Conservation (phyloP, 192 early-diverging fungal genomes). For the Rhizoclosmatium globosum region DNA sequence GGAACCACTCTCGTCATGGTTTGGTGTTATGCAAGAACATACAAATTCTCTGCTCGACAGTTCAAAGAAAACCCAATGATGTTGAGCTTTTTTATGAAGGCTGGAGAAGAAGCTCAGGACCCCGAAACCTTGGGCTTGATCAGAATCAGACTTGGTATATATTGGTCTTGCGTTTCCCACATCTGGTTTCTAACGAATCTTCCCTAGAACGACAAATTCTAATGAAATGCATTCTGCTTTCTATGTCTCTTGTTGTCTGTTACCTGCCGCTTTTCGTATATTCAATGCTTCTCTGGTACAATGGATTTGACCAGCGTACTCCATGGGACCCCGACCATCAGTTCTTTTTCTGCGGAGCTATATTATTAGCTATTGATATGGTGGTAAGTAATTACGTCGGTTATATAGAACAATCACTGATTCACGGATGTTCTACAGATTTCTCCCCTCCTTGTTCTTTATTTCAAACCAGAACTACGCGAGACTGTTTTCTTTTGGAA, state of each 20-base stretch:
- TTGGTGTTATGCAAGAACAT: conserved; percentile 16
- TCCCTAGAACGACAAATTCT: conserved; percentile 15
- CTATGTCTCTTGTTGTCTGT: not conserved
- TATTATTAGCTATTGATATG: not conserved
- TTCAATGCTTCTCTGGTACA: not conserved
- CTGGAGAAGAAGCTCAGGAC: not conserved
- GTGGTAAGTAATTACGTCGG: too few relatives aligned
- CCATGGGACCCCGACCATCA: not conserved
- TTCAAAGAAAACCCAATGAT: conserved; percentile 27
- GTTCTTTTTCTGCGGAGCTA: not conserved
- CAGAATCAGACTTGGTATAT: not conserved
- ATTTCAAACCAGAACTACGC: not conserved
- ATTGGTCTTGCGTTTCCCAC: too few relatives aligned
- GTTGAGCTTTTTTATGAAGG: conserved; percentile 11
- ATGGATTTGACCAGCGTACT: not conserved
- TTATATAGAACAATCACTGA: too few relatives aligned
- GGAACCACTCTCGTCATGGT: not conserved
- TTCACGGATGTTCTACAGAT: too few relatives aligned
- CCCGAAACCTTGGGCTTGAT: not conserved
- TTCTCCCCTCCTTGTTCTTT: conserved; percentile 5
- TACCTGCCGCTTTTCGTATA: conserved; percentile 27
- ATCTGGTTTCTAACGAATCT: too few relatives aligned
- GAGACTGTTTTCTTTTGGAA: conserved; percentile 19
- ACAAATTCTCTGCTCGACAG: conserved; percentile 21
- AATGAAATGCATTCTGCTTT: conserved; percentile 6